Evolutionary conservation across 1,284 basidiomycete species (phyloP).

Genomic region (Exobasidium rhododendri): DNA sequence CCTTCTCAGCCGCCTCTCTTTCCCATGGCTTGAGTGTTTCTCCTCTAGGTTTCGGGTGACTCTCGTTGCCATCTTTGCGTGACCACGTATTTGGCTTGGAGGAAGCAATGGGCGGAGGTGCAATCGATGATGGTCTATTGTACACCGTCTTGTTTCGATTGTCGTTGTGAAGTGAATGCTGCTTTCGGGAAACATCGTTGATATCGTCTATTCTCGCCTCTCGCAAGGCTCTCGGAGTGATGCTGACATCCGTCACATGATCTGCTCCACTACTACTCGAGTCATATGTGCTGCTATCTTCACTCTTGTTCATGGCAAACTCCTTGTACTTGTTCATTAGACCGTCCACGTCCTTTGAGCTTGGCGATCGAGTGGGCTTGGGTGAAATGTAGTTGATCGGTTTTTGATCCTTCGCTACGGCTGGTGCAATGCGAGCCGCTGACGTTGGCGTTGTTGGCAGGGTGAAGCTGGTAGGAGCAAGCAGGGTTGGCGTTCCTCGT

Average conservation of each 20-base stretch:
- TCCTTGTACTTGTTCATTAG: neutral
- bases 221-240: neutral
- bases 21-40: conserved; percentile 36
- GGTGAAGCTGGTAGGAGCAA: neutral
- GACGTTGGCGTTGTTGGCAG: neutral
- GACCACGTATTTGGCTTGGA: conserved; percentile 3
- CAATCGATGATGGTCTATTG: neutral
- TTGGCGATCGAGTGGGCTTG: neutral
- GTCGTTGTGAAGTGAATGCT: neutral
- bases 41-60: neutral
- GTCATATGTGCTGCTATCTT: no score
- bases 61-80: neutral
- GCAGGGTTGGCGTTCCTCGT: neutral
- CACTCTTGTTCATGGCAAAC: neutral
- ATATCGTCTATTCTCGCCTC: neutral
- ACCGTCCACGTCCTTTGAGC: neutral
- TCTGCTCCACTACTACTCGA: neutral
- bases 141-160: neutral
- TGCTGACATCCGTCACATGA: neutral
- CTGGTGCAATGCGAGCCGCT: neutral
- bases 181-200: neutral
- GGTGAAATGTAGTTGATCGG: neutral
- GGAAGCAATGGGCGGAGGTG: conserved; percentile 1
- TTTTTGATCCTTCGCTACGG: conserved; percentile 4
- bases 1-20: conserved; percentile 29